These are phyloP conservation scores for Candida nitratophila DNA, from an alignment of 805 yeast genomes.

Conservation along the genomic window DNA sequence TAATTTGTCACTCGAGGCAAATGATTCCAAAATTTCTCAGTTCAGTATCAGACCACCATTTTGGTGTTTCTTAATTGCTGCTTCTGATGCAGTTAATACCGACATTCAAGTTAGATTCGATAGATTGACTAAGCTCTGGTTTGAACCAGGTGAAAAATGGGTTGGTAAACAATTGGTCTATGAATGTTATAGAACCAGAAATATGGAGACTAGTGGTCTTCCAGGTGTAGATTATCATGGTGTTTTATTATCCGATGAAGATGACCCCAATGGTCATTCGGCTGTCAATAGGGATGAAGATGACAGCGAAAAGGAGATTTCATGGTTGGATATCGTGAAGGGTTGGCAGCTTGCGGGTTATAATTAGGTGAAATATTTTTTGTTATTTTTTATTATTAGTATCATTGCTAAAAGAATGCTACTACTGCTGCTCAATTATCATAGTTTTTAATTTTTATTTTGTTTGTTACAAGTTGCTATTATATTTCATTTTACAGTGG, in stretches of 20 bases:
- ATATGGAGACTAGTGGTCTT: slow-evolving; percentile 20
- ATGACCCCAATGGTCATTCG: not conserved
- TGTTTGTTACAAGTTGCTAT: too few relatives aligned
- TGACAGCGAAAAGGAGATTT: slow-evolving; percentile 25
- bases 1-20: slow-evolving; percentile 6
- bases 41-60: slow-evolving; percentile 32
- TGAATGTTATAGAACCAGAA: slow-evolving; percentile 43
- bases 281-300: slow-evolving; percentile 7
- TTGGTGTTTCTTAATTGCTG: slow-evolving; percentile 42
- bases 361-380: not conserved
- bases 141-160: slow-evolving; percentile 39
- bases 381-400: not conserved
- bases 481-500: too few relatives aligned
- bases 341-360: slow-evolving; percentile 41
- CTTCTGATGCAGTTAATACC: slow-evolving; percentile 30
- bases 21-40: slow-evolving; percentile 11
- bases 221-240: slow-evolving; percentile 3
- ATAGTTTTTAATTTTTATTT: too few relatives aligned
- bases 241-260: not conserved
- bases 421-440: too few relatives aligned
- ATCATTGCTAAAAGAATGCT: too few relatives aligned
- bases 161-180: slow-evolving; percentile 45
- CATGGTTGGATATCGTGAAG: slow-evolving; percentile 48
- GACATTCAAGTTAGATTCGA: slow-evolving; percentile 27
- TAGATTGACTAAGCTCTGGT: slow-evolving; percentile 25